Percentiles rank a stretch among this genome's conserved stretches.
These are phyloP conservation scores for Kitagawia praeruptora DNA, from an alignment of 129 eudicot genomes.

Conservation along the genomic window DNA sequence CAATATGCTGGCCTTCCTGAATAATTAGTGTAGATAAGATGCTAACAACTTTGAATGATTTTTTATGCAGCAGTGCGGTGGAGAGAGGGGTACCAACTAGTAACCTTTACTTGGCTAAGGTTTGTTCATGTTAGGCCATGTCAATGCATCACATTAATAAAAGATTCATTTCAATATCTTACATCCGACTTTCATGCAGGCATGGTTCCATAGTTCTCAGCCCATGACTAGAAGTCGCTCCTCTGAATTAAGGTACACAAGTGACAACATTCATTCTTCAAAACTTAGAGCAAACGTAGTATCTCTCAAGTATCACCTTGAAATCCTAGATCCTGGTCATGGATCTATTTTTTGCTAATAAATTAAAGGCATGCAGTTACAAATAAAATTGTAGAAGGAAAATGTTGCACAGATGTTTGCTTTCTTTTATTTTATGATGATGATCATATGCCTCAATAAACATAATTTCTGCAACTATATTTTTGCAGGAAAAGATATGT, in stretches of 20 bases:
- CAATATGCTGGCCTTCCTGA: neutral
- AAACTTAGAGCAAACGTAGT: neutral
- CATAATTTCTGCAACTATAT: neutral
- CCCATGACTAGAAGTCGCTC: slow-evolving; percentile 95
- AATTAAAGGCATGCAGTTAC: neutral
- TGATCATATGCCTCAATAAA: neutral
- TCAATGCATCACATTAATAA: neutral
- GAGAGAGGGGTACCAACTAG: slow-evolving; percentile 60
- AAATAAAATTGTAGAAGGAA: neutral
- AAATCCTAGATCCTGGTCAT: slow-evolving; percentile 1
- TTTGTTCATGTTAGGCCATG: slow-evolving; percentile 11
- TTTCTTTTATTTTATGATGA: neutral
- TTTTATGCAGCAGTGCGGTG: slow-evolving; percentile 33
- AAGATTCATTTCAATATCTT: slow-evolving; percentile 7
- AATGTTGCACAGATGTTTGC: neutral
- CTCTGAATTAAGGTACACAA: slow-evolving; percentile 62
- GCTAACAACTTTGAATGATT: neutral
- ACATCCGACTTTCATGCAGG: slow-evolving; percentile 31
- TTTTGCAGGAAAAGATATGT: slow-evolving; percentile 60
- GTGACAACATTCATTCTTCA: neutral
- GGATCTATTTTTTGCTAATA: neutral
- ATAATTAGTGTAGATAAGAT: neutral
- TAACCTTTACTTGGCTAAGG: slow-evolving; percentile 78
- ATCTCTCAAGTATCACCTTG: neutral
- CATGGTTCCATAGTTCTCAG: slow-evolving; percentile 90